Base-by-base conservation (phyloP, 2,329 filamentous ascomycete genomes). In the Xylaria arbuscula region DNA sequence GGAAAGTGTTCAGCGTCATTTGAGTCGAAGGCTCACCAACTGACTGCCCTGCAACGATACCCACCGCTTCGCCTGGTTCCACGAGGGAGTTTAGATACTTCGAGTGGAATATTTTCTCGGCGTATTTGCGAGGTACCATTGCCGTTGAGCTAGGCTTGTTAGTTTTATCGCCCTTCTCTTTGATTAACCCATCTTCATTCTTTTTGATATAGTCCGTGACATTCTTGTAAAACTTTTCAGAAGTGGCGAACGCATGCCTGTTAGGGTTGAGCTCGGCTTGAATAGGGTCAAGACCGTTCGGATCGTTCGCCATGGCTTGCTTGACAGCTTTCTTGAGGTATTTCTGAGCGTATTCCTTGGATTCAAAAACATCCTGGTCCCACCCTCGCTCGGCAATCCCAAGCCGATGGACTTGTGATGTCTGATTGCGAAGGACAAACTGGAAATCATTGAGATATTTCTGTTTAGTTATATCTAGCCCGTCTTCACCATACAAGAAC, bases 1-100 rank as follows among this genome's bases (percentile, higher is more conserved):
- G 96, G 88, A 99, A 99, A 34, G 97, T 99, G 83, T 99, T 99
- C 64, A 99, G 84, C 8, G 97, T 99, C 97, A 99, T 99, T 80
- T 99, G 96, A 11, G 96, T 99, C 2, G 94, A 98, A 9, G 97
- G 96, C 78, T 99, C 97, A 78, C 96, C 96, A 50, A 99, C 90
- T 38, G 95, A 98, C 81, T 99, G 96, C 10, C 94, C 94, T 59
- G 97, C 97, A 67, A 99, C 93, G 71, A 99, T 97, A 73, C 96
- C 96, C 32, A 99, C 94, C 32, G 96, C 95, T 83, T 99, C 97
- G 54, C 96, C 96, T 34, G 96, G 93, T 75, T 99, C 95, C 28
- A 98, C 92, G 9, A 98, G 87, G 1, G 94, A 97, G 74, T 91
- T 92, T 73, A 98, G 86, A 77, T 98, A 99, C 79, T 98, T 97